A percentile compares a stretch with the other conserved stretches of the same genome.
These are phyloP conservation scores for Candida chilensis DNA, from an alignment of 805 yeast species.

Conservation along the genomic window DNA sequence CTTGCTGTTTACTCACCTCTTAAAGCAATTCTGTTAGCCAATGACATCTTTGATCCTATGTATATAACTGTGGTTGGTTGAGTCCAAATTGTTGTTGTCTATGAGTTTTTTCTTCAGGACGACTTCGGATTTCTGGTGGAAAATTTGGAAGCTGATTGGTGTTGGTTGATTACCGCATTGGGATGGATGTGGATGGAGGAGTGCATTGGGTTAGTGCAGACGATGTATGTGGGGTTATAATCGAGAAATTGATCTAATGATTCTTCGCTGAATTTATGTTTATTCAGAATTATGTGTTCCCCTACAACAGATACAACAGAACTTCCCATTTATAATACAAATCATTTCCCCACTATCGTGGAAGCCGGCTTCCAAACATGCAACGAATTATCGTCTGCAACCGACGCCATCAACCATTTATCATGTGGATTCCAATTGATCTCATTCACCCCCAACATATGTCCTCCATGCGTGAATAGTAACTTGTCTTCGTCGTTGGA, in stretches of 20 bases:
- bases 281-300: no score
- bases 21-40: constrained; percentile 15
- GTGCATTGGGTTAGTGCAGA: no score
- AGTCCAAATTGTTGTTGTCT: constrained; percentile 3
- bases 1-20: constrained; percentile 12
- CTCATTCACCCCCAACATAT: constrained; percentile 79
- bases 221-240: no score
- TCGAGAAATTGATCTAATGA: no score
- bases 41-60: no score
- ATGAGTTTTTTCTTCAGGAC: background rate
- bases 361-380: constrained; percentile 74
- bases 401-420: constrained; percentile 64
- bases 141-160: constrained; percentile 1
- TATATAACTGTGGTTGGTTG: constrained; percentile 8
- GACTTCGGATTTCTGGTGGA: constrained; percentile 5
- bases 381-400: constrained; percentile 78
- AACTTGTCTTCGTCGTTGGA: constrained; percentile 13
- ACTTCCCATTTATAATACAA: no score
- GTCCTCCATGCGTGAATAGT: constrained; percentile 76
- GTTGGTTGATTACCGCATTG: background rate
- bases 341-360: constrained; percentile 5
- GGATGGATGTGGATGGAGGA: background rate
- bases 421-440: constrained; percentile 73
- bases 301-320: no score
- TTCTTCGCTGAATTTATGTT: no score